Evolutionary conservation across 345 rosid genomes (phyloP), one percentile per base, ranked within the genome.

Genomic region (Eucalyptus cloeziana): DNA sequence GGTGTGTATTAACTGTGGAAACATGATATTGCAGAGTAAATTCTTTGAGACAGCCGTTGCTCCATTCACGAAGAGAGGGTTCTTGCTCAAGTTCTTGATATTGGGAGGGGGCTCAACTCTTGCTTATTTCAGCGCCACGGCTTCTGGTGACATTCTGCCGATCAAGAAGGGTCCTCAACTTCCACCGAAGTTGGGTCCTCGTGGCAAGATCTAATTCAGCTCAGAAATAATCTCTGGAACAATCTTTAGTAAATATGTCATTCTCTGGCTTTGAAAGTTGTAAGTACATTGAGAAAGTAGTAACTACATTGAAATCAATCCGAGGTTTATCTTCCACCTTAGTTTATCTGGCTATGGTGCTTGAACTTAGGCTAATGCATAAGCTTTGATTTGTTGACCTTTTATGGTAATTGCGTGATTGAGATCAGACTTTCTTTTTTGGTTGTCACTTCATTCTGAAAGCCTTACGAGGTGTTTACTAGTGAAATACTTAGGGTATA

Each of bases 141-240:
- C 96, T 4, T 89, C 97, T 4, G 97, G 95, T 4, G 96, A 96
- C 90, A 91, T 96, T 90, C 94, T 97, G 67, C 99, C 98, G 2
- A 97, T 97, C 92, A 95, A 95, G 94, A 96, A 96, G 92, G 99
- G 99, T 58, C 99, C 99, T 24, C 99, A 96, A 93, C 97, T 96
- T 90, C 94, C 94, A 33, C 99, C 98, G 21, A 96, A 96, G 96
- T 94, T 89, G 7, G 99, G 99, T 16, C 99, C 99, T 16, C 96
- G 97, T 50, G 98, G 98, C 94, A 97, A 97, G 94, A 94, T 95
- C 93, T 96, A 93, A 96, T 47, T 88, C 60, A 49, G 22, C 25
- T 60, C 86, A 40, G 15, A 76, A 76, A 76, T 76, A 6, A 76
- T 76, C 47, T 69, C 47, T 22, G 85, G 47, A 40, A 76, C 47